These are phyloP conservation scores for Suhomyces choctaworum DNA, from an alignment of 1,139 yeast species.

Conservation along the genomic window DNA sequence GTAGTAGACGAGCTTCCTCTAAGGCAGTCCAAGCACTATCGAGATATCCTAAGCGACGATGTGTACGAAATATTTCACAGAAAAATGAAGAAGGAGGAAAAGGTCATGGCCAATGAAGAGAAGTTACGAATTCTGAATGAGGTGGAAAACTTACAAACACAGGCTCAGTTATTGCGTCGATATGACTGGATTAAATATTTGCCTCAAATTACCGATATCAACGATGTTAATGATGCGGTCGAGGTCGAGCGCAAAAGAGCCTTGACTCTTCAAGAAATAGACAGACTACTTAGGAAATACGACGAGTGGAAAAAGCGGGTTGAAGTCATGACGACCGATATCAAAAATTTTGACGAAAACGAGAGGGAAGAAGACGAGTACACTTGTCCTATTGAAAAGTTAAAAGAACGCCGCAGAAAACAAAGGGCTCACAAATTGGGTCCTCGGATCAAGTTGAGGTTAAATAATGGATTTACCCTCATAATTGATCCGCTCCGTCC, in stretches of 20 bases:
- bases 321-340: constrained; percentile 28
- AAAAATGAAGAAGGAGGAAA: constrained; percentile 67
- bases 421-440: constrained; percentile 25
- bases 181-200: constrained; percentile 58
- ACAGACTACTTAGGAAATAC: constrained; percentile 46
- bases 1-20: constrained; percentile 20
- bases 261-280: constrained; percentile 54
- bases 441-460: constrained; percentile 26
- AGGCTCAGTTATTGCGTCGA: constrained; percentile 47
- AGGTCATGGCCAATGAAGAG: constrained; percentile 60
- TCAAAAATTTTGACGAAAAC: constrained; percentile 20
- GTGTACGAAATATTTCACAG: constrained; percentile 53
- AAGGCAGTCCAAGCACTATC: constrained; percentile 19
- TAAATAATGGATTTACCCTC: constrained; percentile 32
- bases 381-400: constrained; percentile 19
- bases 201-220: constrained; percentile 54
- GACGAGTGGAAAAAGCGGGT: constrained; percentile 44
- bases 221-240: constrained; percentile 42
- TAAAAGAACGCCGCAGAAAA: constrained; percentile 21
- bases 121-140: constrained; percentile 50
- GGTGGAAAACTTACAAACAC: constrained; percentile 49
- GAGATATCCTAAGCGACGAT: constrained; percentile 49
- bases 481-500: constrained; percentile 33
- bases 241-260: constrained; percentile 54
- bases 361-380: constrained; percentile 23